Base-by-base conservation (phyloP, 495 filamentous ascomycete genomes). In the Tuber melanosporum region DNA sequence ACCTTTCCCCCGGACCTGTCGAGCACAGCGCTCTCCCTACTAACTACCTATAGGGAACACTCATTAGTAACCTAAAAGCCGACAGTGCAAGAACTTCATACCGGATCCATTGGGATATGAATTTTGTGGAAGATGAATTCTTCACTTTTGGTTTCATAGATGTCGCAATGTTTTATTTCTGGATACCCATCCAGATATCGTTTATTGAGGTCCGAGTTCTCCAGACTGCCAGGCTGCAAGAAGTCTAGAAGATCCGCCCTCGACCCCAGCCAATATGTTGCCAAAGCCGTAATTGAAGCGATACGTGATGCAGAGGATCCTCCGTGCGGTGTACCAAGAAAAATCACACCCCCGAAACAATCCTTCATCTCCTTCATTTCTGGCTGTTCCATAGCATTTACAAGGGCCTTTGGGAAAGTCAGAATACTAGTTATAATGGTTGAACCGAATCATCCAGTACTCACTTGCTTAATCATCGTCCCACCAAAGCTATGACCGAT, bases 231-330 rank as follows among this genome's bases (percentile, higher is more conserved):
- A 14, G 44, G 72, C 12, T 52, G 36, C 12, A 57, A 52, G 6
- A 47, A 46, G 26, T 42, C 44, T 20, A 73, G 72, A 22, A 46
- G 41, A 22, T 73, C 72, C 19, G 72, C 57, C 17, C 41, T 52
- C 5, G 72, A 73, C 6, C 72, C 72, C 39, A 73, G 45, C 72
- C 72, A 73, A 32, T 73, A 73, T 22, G 46, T 73, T 26, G 46
- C 20, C 22, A 52, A 52, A n/a, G 72, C 49, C 32, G 22, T 20
- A 7, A 73, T 15, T 20, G 41, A 22, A 12, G 46, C 72, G 17
- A 73, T 73, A 14, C 41, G n/a, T 39, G 72, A 52, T 17, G 62
- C 46, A 39, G 36, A 52, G 17, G 72, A 73, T 8, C 72, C 72
- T 12, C 32, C 72, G 19, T 73, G 72, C 17, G 72, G 72, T 15